Conservation (phyloP, 2,329 filamentous ascomycete genomes). For the Venturia effusa region DNA sequence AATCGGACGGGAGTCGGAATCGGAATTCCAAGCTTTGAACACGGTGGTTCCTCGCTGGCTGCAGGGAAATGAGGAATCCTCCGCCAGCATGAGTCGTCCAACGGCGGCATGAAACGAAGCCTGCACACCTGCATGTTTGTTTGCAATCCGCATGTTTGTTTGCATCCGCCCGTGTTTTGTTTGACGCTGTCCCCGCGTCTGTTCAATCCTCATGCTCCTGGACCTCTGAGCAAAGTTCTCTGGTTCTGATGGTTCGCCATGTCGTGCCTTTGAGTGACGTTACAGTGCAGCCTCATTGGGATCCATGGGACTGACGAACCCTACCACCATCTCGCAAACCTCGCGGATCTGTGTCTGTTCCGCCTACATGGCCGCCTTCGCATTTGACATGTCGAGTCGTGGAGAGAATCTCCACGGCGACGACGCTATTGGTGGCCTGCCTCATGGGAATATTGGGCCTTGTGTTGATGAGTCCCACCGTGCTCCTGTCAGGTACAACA, state of each 20-base stretch:
- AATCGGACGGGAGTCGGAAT: no score
- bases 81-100: not conserved
- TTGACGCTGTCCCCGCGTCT: not conserved
- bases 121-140: not conserved
- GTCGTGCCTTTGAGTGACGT: not conserved
- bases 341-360: not conserved
- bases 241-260: not conserved
- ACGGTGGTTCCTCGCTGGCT: not conserved
- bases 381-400: not conserved
- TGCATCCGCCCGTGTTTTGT: not conserved
- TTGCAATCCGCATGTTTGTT: not conserved
- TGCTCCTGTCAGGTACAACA: not conserved
- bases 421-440: not conserved
- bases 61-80: not conserved
- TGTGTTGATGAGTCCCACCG: not conserved
- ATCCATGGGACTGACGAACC: not conserved
- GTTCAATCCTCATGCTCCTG: no score
- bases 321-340: not conserved
- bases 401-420: not conserved
- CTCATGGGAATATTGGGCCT: not conserved
- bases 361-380: not conserved
- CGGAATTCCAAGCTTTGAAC: not conserved
- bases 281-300: not conserved
- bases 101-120: not conserved
- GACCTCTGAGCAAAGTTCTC: not conserved